Conservation (phyloP, 768 basidiomycete genomes). For the Asterophora parasitica region DNA sequence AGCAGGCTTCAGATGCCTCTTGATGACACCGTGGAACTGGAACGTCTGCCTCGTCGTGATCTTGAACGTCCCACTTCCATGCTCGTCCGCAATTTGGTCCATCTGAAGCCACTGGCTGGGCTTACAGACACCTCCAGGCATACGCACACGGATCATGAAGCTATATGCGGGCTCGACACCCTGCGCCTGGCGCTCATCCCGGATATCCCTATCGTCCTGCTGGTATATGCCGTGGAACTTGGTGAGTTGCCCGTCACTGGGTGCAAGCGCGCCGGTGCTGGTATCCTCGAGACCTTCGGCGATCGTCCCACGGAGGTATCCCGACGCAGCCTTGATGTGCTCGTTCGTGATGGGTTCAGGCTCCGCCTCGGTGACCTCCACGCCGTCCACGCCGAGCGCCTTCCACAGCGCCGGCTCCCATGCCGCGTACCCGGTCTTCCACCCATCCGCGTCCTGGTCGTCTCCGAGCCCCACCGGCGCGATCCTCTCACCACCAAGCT, state of each 20-base stretch:
- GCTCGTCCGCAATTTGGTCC: slow-evolving; percentile 95
- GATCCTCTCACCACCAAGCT: slow-evolving; percentile 75
- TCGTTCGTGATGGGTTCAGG: slow-evolving; percentile 98
- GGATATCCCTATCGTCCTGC: slow-evolving; percentile 97
- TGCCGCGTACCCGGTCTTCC: slow-evolving; percentile 92
- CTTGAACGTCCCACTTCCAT: slow-evolving; percentile 92
- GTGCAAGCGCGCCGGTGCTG: slow-evolving; percentile 85
- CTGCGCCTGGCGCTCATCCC: slow-evolving; percentile 89
- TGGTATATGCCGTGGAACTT: slow-evolving; percentile 98
- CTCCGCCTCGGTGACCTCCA: slow-evolving; percentile 88
- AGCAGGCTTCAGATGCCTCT: slow-evolving; percentile 90
- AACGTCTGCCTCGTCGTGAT: slow-evolving; percentile 97
- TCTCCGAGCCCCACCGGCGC: slow-evolving; percentile 82
- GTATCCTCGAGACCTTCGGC: slow-evolving; percentile 83
- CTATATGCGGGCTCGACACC: slow-evolving; percentile 93
- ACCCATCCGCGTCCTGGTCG: slow-evolving; percentile 96
- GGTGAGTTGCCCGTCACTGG: slow-evolving; percentile 90
- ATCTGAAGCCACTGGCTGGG: slow-evolving; percentile 93
- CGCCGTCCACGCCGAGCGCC: slow-evolving; percentile 81
- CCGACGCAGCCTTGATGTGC: slow-evolving; percentile 96
- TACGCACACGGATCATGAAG: slow-evolving; percentile 98
- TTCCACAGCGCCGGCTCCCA: slow-evolving; percentile 97
- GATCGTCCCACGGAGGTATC: slow-evolving; percentile 93
- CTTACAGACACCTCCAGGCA: slow-evolving; percentile 93
- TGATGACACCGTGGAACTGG: slow-evolving; percentile 99